Base-by-base conservation (phyloP, 768 basidiomycete genomes). In the Candolleomyces efflorescens region DNA sequence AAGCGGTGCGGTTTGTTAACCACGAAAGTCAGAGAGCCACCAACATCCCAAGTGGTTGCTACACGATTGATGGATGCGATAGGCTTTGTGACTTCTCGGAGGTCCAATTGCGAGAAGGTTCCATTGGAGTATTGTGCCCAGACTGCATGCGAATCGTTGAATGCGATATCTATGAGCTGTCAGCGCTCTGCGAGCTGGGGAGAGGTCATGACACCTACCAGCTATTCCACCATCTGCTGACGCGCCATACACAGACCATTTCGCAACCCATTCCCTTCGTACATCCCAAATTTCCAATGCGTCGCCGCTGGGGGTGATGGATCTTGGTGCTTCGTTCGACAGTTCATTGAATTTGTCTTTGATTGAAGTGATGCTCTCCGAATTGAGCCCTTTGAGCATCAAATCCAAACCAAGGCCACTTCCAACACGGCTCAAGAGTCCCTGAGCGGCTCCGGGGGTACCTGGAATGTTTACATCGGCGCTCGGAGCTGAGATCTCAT, bases 271-370 rank as follows among this genome's bases (percentile, higher is more conserved):
- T 0, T 83, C 81, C 48, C 92, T 76, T 54, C 92, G 77, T 1
- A 90, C 89, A 67, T 94, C 92, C 92, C 92, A 94, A 22, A 94
- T 86, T 64, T 93, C 91, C 27, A 92, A 77, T 0, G 83, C 73
- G 64, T 91, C 87, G 2, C 84, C 82, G 24, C 66, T 61, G 2
- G 62, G 49, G 27, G 44, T 41, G 15, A 46, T 18, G 2, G 32
- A 36, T 39, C 43, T 53, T 26, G 23, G n/a, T 10, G 32, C 6
- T 41, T 20, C 32, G 17, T 3, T 20, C 23, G 44, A 5, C 18
- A 20, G 13, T 51, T 54, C 26, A 18, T 1, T 44, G 18, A 32
- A 41, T 57, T 56, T 54, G 26, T 54, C 32, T 41, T 48, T 49
- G 46, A 62, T 64, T 15, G 50, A 59, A 55, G 32, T 55, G 10